Evolutionary conservation across 2,329 filamentous ascomycete genomes (phyloP).

Genomic region (Curvularia verruculosa): DNA sequence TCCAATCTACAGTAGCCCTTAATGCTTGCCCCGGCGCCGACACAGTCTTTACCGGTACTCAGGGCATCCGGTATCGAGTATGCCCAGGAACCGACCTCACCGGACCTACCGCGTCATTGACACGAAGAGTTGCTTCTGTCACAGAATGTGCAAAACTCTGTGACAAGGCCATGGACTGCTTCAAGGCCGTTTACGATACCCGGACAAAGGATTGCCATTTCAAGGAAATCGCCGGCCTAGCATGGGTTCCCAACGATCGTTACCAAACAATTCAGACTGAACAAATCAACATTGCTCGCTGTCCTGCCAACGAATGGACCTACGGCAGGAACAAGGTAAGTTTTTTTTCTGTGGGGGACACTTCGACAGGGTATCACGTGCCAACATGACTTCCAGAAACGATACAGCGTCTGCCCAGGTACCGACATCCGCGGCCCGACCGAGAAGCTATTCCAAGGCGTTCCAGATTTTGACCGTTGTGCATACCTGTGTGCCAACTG

Average conservation of each 20-base stretch:
- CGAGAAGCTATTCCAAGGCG: constrained; percentile 20
- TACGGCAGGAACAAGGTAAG: constrained; percentile 27
- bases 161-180: constrained; percentile 28
- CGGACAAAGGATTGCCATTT: constrained; percentile 29
- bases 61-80: constrained; percentile 30
- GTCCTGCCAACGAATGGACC: constrained; percentile 28
- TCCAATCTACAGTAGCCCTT: constrained; percentile 22
- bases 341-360: too few species aligned
- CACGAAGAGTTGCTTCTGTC: constrained; percentile 22
- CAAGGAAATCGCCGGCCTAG: constrained; percentile 25
- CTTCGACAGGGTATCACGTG: background rate
- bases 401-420: constrained; percentile 31
- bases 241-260: constrained; percentile 27
- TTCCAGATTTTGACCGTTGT: constrained; percentile 27
- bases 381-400: constrained; percentile 19
- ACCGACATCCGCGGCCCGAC: constrained; percentile 32
- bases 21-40: constrained; percentile 31
- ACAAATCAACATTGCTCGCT: constrained; percentile 33
- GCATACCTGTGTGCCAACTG: constrained; percentile 31
- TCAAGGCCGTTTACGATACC: constrained; percentile 37
- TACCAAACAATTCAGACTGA: constrained; percentile 33
- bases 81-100: constrained; percentile 29
- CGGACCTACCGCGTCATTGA: constrained; percentile 22
- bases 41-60: constrained; percentile 25
- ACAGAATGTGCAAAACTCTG: constrained; percentile 31